A percentile compares a stretch with the other conserved stretches of the same genome.
Conservation (phyloP, 83 land plant genomes). For the Thuja plicata region DNA sequence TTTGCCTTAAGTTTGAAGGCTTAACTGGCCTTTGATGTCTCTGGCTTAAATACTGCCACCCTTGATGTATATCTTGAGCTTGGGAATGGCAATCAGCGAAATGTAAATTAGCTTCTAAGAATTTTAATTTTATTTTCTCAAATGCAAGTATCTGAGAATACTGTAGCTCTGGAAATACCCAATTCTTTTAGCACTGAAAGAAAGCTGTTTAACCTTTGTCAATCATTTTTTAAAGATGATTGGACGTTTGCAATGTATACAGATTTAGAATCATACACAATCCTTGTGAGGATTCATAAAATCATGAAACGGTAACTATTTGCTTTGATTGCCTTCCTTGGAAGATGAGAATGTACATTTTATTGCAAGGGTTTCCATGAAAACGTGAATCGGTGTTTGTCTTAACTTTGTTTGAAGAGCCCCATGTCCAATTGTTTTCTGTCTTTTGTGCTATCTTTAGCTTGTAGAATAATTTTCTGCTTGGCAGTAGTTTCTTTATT, state of each 20-base stretch:
- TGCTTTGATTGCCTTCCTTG: not conserved
- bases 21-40: not conserved
- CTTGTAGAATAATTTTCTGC: not conserved
- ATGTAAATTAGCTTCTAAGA: not conserved
- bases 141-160: slow-evolving; percentile 4
- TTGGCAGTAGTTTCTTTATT: not conserved
- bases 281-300: not conserved
- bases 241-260: not conserved
- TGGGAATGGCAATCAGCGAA: not conserved
- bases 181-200: not conserved
- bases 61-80: not conserved
- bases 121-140: not conserved
- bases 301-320: not conserved
- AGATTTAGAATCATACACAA: not conserved
- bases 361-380: not conserved
- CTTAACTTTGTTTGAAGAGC: not conserved
- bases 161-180: not conserved
- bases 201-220: not conserved
- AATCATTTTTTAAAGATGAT: not conserved
- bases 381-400: not conserved
- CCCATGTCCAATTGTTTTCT: not conserved
- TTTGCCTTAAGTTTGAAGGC: not conserved
- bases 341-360: not conserved
- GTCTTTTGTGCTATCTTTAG: not conserved
- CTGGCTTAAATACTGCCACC: not conserved